These are phyloP conservation scores for Apiospora aurea DNA, from an alignment of 2,329 filamentous ascomycete genomes.

Conservation along the genomic window DNA sequence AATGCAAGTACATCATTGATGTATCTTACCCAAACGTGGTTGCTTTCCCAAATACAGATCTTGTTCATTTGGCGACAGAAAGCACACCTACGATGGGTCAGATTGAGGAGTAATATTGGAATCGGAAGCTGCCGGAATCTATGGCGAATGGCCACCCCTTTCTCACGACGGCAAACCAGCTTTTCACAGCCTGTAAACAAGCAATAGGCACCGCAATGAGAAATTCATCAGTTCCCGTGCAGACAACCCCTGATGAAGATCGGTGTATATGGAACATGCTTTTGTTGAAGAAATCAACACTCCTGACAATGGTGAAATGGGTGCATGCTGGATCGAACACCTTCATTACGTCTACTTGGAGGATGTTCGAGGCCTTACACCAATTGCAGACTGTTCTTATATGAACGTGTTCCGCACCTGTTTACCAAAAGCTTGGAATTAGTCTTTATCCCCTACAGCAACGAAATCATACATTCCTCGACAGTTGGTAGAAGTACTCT, in stretches of 20 bases:
- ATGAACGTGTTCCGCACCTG: neutral
- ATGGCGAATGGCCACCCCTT: neutral
- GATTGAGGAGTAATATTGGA: neutral
- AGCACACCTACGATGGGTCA: neutral
- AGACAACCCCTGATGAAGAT: neutral
- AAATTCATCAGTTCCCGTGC: neutral
- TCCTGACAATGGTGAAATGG: too few relatives aligned
- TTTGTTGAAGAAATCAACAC: neutral
- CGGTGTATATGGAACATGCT: neutral
- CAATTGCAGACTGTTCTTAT: neutral
- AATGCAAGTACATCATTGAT: too few relatives aligned
- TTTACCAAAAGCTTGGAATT: neutral
- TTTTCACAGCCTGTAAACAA: neutral
- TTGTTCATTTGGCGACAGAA: neutral
- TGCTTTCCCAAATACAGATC: neutral
- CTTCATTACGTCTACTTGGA: too few relatives aligned
- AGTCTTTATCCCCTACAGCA: neutral
- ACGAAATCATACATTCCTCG: neutral
- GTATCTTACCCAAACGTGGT: neutral
- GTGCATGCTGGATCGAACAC: too few relatives aligned
- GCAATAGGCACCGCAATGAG: neutral
- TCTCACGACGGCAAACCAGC: neutral
- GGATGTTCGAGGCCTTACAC: too few relatives aligned
- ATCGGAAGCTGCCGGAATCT: neutral
- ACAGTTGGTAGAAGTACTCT: neutral